Evolutionary conservation across 164 flowering plant species (phyloP).

Genomic region (Nelumbo lutea): DNA sequence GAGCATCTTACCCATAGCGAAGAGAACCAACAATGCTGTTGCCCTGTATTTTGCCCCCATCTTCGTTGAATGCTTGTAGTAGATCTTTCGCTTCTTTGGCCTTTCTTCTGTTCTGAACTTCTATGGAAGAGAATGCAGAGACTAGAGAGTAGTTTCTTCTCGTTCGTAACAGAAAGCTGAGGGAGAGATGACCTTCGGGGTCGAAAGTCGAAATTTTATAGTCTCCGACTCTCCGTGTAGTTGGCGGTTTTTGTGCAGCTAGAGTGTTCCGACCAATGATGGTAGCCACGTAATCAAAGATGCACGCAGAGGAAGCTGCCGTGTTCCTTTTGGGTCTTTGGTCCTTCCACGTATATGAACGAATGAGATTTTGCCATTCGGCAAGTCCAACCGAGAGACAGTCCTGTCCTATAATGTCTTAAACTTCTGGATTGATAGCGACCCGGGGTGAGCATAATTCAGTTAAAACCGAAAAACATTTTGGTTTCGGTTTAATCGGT

Average conservation of each 20-base stretch:
- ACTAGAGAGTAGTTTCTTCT: too few species aligned
- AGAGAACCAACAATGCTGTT: slow-evolving; percentile 8
- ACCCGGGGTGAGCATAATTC: neutral
- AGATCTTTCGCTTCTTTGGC: neutral
- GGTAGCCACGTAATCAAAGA: slow-evolving; percentile 5
- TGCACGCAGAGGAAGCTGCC: neutral
- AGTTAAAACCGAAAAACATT: neutral
- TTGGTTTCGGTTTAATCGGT: too few species aligned
- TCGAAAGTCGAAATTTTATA: neutral
- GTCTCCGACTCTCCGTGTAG: neutral
- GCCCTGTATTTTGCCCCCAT: slow-evolving; percentile 9
- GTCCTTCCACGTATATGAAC: slow-evolving; percentile 5
- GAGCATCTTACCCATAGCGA: slow-evolving; percentile 11
- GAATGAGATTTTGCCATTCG: slow-evolving; percentile 9
- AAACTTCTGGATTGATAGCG: neutral
- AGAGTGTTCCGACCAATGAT: slow-evolving; percentile 26
- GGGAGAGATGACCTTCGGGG: too few species aligned
- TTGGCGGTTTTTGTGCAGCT: slow-evolving; percentile 6
- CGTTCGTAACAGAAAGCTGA: too few species aligned
- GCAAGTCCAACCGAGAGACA: too few species aligned
- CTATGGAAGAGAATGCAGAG: too few species aligned
- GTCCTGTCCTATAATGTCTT: too few species aligned
- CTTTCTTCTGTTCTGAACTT: neutral
- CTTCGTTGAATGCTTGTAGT: neutral
- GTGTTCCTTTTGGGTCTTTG: neutral